These are phyloP conservation scores for Pseudogymnoascus sp. DNA, from an alignment of 2,329 filamentous ascomycete species.

Conservation along the genomic window DNA sequence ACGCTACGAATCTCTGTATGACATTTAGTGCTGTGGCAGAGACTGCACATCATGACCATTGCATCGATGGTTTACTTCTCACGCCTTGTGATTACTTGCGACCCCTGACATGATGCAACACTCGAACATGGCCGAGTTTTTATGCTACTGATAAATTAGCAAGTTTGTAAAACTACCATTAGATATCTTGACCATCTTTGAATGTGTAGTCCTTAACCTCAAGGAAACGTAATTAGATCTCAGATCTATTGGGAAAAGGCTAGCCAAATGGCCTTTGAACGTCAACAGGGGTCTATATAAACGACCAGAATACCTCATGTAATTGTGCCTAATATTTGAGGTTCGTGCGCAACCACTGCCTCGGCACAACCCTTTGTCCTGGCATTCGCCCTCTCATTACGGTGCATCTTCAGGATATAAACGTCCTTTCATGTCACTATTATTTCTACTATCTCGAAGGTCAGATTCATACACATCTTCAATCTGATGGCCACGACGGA, in stretches of 20 bases:
- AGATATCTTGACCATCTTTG: background rate
- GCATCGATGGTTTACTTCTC: background rate
- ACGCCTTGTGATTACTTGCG: background rate
- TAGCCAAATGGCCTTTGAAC: background rate
- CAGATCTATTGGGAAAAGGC: background rate
- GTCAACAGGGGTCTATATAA: background rate
- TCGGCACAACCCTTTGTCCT: background rate
- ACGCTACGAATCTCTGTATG: background rate
- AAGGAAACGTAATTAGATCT: background rate
- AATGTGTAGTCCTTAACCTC: background rate
- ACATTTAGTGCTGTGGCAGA: background rate
- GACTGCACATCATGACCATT: background rate
- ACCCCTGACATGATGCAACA: background rate
- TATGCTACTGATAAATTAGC: background rate
- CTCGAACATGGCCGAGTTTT: background rate
- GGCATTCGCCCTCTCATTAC: background rate
- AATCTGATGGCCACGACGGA: conserved; percentile 2
- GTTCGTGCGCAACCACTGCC: background rate
- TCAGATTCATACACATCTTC: background rate
- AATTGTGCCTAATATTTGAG: background rate
- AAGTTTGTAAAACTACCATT: background rate
- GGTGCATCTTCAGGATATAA: background rate
- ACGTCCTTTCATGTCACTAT: background rate
- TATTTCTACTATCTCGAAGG: background rate
- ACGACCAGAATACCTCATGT: background rate